Evolutionary conservation across 164 flowering plant genomes (phyloP).

Genomic region (Piper betle): DNA sequence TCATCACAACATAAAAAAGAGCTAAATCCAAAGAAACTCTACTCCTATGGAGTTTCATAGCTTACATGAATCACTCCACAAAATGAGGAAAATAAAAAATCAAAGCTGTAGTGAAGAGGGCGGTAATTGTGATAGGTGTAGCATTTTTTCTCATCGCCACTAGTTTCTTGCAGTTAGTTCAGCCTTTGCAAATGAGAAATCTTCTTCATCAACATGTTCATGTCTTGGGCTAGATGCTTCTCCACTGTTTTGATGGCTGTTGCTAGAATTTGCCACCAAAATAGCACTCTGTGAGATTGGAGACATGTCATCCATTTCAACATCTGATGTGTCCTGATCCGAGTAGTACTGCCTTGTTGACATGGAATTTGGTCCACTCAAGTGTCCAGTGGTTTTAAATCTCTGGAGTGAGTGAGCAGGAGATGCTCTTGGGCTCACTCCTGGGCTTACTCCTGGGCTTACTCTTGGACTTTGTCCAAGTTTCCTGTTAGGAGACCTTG

Average conservation of each 20-base stretch:
- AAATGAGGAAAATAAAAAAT: background rate
- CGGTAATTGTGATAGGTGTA: too few relatives aligned
- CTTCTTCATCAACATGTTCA: slow-evolving; percentile 1
- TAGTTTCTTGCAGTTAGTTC: background rate
- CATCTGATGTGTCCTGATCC: slow-evolving; percentile 15
- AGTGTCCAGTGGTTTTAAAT: slow-evolving; percentile 14
- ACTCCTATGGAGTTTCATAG: too few relatives aligned
- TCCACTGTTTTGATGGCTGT: background rate
- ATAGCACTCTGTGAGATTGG: slow-evolving; percentile 9
- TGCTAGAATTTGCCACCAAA: slow-evolving; percentile 12
- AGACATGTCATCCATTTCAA: slow-evolving; percentile 19
- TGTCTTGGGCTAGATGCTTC: slow-evolving; percentile 5
- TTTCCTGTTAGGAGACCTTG: slow-evolving; percentile 14
- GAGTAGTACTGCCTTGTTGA: slow-evolving; percentile 8
- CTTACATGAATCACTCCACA: background rate
- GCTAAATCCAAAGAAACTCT: too few relatives aligned
- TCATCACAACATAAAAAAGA: too few relatives aligned
- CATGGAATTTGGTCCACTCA: slow-evolving; percentile 1
- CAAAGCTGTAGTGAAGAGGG: too few relatives aligned
- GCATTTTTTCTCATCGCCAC: background rate
- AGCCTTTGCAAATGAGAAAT: slow-evolving; percentile 11
- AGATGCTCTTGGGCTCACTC: slow-evolving; percentile 22
- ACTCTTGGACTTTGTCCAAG: slow-evolving; percentile 19
- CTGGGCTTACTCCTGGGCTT: slow-evolving; percentile 15
- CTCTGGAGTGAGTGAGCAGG: slow-evolving; percentile 12